Conservation (phyloP, 148 eudicot genomes). For the Fallopia convolvulus region DNA sequence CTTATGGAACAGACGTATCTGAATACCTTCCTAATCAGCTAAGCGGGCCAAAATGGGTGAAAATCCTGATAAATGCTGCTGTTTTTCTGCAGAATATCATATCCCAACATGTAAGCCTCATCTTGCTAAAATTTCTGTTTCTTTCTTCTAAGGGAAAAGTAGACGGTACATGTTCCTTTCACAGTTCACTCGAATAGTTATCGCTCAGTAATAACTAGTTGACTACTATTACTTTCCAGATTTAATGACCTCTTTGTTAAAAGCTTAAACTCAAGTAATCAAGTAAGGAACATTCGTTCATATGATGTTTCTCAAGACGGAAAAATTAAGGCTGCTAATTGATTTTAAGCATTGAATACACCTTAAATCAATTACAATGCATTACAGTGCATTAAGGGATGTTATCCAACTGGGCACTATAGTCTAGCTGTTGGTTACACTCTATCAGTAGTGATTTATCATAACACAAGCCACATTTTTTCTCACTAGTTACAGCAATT, state of each 20-base stretch:
- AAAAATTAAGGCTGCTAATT: background rate
- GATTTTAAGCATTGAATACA: too few relatives aligned
- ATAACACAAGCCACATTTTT: background rate
- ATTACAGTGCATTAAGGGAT: background rate
- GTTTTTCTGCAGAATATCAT: slow-evolving; percentile 42
- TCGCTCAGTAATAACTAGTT: background rate
- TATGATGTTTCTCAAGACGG: background rate
- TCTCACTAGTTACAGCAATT: background rate
- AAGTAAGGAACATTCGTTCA: background rate
- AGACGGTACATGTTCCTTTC: too few relatives aligned
- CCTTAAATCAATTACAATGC: too few relatives aligned
- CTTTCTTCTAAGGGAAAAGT: too few relatives aligned
- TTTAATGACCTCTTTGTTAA: background rate
- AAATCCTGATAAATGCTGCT: slow-evolving; percentile 39
- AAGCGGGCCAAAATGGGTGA: slow-evolving; percentile 56
- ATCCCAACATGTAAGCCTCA: slow-evolving; percentile 50
- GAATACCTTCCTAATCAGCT: slow-evolving; percentile 44
- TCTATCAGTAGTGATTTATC: background rate
- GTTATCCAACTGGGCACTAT: background rate
- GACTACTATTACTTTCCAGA: background rate
- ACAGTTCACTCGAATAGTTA: background rate
- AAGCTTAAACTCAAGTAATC: background rate
- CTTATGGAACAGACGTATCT: slow-evolving; percentile 49
- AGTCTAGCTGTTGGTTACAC: background rate
- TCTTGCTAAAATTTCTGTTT: background rate